Percentiles rank a stretch among this genome's conserved stretches.
Conservation (phyloP, 805 yeast species). For the Cyberlindnera saturnus region DNA sequence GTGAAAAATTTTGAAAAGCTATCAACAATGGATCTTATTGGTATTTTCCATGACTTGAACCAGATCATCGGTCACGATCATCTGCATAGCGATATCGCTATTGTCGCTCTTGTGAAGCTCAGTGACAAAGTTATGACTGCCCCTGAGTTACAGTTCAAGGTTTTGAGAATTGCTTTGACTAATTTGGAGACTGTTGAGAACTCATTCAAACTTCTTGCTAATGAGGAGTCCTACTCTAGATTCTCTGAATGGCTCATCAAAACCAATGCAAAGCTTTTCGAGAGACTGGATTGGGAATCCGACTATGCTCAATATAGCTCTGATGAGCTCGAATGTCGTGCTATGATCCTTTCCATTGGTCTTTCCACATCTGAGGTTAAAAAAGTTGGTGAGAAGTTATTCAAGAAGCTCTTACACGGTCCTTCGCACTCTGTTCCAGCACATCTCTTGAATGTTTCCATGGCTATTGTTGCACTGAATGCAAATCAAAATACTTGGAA, state of each 20-base stretch:
- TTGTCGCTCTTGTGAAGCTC: conserved; percentile 25
- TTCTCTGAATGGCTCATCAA: conserved; percentile 12
- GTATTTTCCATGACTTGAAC: conserved; percentile 29
- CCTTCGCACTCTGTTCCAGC: conserved; percentile 46
- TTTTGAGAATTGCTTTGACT: conserved; percentile 24
- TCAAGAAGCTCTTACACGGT: conserved; percentile 47
- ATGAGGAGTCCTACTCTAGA: conserved; percentile 1
- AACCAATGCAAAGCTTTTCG: conserved; percentile 17
- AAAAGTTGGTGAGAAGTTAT: conserved; percentile 33
- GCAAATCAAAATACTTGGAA: conserved; percentile 48
- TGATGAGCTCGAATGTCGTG: conserved; percentile 39
- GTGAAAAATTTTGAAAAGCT: conserved; percentile 16
- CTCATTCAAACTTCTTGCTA: conserved; percentile 13
- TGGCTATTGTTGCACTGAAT: conserved; percentile 35
- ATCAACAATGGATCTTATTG: conserved; percentile 23
- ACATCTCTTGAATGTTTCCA: conserved; percentile 39
- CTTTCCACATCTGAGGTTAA: conserved; percentile 17
- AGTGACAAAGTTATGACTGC: conserved; percentile 12
- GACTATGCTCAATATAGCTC: conserved; percentile 31
- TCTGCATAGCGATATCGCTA: conserved; percentile 22
- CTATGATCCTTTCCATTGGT: conserved; percentile 37
- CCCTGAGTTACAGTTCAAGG: conserved; percentile 16
- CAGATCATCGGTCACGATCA: conserved; percentile 24
- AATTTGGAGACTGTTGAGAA: conserved; percentile 20
- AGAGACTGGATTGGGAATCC: conserved; percentile 34